Evolutionary conservation across 768 basidiomycete species (phyloP), one percentile per base, ranked within the genome.

Genomic region (Tylopilus vinaceipallidus): DNA sequence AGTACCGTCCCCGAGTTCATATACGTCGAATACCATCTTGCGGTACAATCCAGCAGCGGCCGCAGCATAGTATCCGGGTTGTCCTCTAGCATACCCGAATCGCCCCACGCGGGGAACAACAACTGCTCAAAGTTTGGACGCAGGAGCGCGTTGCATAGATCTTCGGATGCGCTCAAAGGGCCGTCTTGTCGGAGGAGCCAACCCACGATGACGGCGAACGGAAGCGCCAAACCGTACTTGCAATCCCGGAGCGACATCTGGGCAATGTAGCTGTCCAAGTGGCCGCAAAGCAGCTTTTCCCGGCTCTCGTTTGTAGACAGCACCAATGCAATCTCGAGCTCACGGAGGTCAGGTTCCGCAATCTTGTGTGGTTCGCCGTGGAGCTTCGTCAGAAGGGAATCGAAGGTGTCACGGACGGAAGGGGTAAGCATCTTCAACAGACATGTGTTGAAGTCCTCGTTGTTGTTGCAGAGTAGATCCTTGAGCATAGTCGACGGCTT

Each of bases 101-200:
- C 48, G 23, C 10, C 27, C 48, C 48, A 49, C n/a, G 48, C 48
- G 30, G 45, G 26, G 17, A 46, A 27, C 40, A 49, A 19, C 20
- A 49, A 23, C 34, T 22, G 13, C 11, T 49, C 41, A 13, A 49
- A 43, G 32, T 19, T 17, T 14, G 40, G 35, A 3, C 41, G 41
- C 13, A 49, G 12, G 27, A 49, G 22, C 5, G 16, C 35, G 34
- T 29, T 30, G 26, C 48, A 42, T 19, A 22, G n/a, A 27, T 32
- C 26, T 22, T 34, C 47, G 3, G 47, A 32, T 2, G 47, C 30
- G 9, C 10, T 22, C 8, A 42, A 5, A 10, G 40, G 39, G 10
- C 27, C 45, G 22, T 49, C 34, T 16, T 24, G 48, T 17, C 48
- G 48, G 13, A 43, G 35, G n/a, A 49, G 48, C 48, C 41, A 42